Percentiles rank a stretch among this genome's conserved stretches.
Evolutionary conservation across 1,139 yeast genomes (phyloP).

Genomic region (Protomyces arabidopsidicola): DNA sequence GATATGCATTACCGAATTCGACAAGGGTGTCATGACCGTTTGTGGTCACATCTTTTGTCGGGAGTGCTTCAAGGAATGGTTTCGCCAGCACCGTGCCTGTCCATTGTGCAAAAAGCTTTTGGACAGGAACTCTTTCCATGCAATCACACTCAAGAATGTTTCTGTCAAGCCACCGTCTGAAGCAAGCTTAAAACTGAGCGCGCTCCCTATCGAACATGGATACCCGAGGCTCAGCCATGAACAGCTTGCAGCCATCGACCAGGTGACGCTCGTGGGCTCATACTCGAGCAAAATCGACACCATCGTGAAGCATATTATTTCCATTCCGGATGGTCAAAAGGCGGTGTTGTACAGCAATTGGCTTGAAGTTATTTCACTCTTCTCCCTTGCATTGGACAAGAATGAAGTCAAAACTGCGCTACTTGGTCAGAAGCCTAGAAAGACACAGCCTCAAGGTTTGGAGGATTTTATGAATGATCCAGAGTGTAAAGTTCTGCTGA

Average conservation of each 20-base stretch:
- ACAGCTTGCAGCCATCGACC: constrained; percentile 47
- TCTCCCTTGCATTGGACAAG: constrained; percentile 61
- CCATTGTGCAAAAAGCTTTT: constrained; percentile 68
- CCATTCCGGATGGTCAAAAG: constrained; percentile 34
- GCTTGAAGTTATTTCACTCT: constrained; percentile 56
- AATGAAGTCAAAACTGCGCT: constrained; percentile 51
- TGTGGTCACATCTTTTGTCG: constrained; percentile 52
- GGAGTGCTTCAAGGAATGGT: constrained; percentile 65
- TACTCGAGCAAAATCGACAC: constrained; percentile 84
- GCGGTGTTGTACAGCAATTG: constrained; percentile 21
- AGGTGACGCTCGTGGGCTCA: constrained; percentile 44
- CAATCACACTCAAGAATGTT: constrained; percentile 1
- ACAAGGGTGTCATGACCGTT: constrained; percentile 48
- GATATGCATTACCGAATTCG: constrained; percentile 67
- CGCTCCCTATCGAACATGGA: constrained; percentile 39
- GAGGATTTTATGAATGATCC: constrained; percentile 57
- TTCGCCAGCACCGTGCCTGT: constrained; percentile 52
- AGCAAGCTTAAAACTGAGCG: not conserved
- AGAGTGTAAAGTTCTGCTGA: constrained; percentile 68
- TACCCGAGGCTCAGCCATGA: constrained; percentile 49
- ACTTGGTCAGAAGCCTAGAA: constrained; percentile 46
- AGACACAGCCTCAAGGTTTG: constrained; percentile 34
- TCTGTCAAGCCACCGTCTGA: not conserved
- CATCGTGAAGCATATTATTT: constrained; percentile 58
- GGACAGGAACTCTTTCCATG: constrained; percentile 32